These are phyloP conservation scores for Chytridiales sp. DNA, from an alignment of 371 early-diverging fungal genomes.

Conservation along the genomic window DNA sequence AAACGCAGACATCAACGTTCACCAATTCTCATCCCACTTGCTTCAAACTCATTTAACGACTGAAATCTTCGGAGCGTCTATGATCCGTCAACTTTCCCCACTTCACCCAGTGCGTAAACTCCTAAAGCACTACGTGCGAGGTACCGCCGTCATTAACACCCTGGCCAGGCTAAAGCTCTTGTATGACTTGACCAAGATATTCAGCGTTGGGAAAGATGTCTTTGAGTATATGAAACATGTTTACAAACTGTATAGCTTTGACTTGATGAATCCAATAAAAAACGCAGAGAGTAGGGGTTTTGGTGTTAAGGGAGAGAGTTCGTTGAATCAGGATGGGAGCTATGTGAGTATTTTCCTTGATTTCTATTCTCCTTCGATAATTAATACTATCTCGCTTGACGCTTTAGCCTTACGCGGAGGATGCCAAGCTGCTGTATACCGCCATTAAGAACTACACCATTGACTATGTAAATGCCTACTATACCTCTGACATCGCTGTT, in stretches of 20 bases:
- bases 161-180: not conserved
- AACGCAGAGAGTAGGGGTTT: conserved; percentile 13
- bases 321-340: conserved; percentile 2
- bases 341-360: conserved; percentile 9
- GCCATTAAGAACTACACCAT: not conserved
- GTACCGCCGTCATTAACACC: conserved; percentile 14
- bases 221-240: conserved; percentile 2
- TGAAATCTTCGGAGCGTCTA: conserved; percentile 8
- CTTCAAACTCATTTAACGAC: conserved; percentile 9
- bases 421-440: conserved; percentile 1
- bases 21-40: conserved; percentile 10
- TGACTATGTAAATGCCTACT: conserved; percentile 2
- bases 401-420: conserved; percentile 14
- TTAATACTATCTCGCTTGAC: not conserved
- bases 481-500: not conserved
- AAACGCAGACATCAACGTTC: conserved; percentile 2
- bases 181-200: not conserved
- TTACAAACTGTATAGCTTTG: conserved; percentile 2
- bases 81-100: not conserved
- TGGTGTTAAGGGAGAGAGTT: not conserved
- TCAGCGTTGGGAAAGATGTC: not conserved
- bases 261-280: not conserved
- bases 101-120: conserved; percentile 7
- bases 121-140: conserved; percentile 4
- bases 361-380: not conserved